Evolutionary conservation across 306 rosid genomes (phyloP).

Genomic region (Cotoneaster glaucophyllus): DNA sequence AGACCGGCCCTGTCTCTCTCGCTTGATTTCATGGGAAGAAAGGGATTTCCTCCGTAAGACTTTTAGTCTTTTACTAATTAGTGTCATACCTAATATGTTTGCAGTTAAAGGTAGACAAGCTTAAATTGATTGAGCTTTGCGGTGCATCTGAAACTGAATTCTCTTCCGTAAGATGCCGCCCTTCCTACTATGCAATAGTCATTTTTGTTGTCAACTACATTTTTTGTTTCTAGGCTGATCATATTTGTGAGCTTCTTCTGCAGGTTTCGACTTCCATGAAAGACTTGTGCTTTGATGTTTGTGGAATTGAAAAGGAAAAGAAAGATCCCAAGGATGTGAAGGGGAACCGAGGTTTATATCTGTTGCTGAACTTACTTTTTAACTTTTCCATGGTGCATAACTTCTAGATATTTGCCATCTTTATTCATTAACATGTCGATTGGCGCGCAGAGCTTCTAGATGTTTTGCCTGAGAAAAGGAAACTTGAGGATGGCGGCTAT

Average conservation of each 20-base stretch:
- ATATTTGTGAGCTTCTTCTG: too few relatives aligned
- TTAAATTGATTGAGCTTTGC: conserved; percentile 75
- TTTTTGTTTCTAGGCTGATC: too few relatives aligned
- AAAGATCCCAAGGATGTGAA: conserved; percentile 70
- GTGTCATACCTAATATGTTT: conserved; percentile 5
- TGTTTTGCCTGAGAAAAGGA: conserved; percentile 74
- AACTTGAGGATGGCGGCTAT: conserved; percentile 71
- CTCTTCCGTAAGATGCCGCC: conserved; percentile 47
- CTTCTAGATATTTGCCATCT: not conserved
- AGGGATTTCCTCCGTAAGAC: not conserved
- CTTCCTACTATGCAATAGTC: not conserved
- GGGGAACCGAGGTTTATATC: conserved; percentile 60
- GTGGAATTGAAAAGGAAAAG: conserved; percentile 66
- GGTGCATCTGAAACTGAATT: conserved; percentile 89
- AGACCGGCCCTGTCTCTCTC: too few relatives aligned
- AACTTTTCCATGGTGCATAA: not conserved
- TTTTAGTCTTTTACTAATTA: not conserved
- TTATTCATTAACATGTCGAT: not conserved
- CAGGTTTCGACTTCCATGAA: too few relatives aligned
- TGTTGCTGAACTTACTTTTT: not conserved
- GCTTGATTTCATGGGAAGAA: too few relatives aligned
- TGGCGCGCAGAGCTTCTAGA: conserved; percentile 53
- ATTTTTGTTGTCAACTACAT: too few relatives aligned
- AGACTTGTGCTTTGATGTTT: too few relatives aligned
- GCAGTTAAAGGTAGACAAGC: conserved; percentile 81